Percentiles rank a stretch among this genome's conserved stretches.
These are phyloP conservation scores for Lentithecium fluviatile DNA, from an alignment of 495 filamentous ascomycete species.

Conservation along the genomic window DNA sequence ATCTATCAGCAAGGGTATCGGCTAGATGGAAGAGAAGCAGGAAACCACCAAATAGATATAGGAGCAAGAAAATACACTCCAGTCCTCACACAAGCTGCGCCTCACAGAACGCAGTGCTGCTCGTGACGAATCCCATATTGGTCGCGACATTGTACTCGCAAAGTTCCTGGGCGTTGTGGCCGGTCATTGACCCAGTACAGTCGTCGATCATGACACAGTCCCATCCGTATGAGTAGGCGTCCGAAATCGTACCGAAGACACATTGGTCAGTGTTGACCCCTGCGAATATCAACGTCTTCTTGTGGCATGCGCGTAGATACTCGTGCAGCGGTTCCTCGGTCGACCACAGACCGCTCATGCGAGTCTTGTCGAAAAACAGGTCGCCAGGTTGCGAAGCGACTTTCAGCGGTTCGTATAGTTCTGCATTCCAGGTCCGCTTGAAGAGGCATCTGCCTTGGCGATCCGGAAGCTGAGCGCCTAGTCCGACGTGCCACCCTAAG, in stretches of 20 bases:
- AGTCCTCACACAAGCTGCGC: not conserved
- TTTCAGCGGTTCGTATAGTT: conserved; percentile 50
- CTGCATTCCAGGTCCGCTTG: conserved; percentile 55
- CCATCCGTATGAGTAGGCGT: conserved; percentile 54
- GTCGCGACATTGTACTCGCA: conserved; percentile 47
- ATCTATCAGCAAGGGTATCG: no score
- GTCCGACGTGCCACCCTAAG: conserved; percentile 49
- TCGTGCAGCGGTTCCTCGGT: conserved; percentile 37
- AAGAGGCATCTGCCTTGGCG: conserved; percentile 43
- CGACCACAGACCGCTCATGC: conserved; percentile 57
- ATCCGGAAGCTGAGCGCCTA: conserved; percentile 5
- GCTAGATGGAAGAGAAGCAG: no score
- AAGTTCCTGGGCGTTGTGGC: conserved; percentile 42
- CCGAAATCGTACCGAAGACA: conserved; percentile 54
- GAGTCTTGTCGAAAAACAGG: conserved; percentile 56
- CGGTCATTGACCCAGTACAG: conserved; percentile 53
- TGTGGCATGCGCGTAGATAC: conserved; percentile 43
- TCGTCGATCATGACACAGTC: conserved; percentile 58
- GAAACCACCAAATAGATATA: no score
- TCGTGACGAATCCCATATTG: conserved; percentile 47
- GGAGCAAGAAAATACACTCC: no score
- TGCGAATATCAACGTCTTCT: conserved; percentile 53
- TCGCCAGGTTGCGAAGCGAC: conserved; percentile 45
- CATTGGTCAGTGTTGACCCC: conserved; percentile 63
- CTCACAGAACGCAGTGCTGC: conserved; percentile 1